These are phyloP conservation scores for Geosmithia putterillii DNA, from an alignment of 2,329 filamentous ascomycete species.

Conservation along the genomic window DNA sequence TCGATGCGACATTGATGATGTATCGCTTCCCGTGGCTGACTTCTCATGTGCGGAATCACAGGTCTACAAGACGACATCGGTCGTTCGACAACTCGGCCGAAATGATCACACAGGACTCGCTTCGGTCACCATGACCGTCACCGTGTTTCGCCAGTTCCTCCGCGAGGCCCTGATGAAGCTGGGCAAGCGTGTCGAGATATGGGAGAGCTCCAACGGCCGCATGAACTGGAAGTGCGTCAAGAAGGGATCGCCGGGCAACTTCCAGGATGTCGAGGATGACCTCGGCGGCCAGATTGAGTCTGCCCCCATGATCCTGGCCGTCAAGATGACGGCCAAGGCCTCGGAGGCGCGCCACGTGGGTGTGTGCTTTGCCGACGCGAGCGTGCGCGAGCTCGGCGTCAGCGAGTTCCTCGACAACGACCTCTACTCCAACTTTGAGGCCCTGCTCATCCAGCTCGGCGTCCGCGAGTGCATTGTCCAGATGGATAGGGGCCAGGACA, in stretches of 20 bases:
- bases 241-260: conserved; percentile 86
- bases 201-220: conserved; percentile 60
- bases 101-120: conserved; percentile 74
- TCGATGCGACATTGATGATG: too few relatives aligned
- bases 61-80: conserved; percentile 97
- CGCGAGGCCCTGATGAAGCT: conserved; percentile 87
- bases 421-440: conserved; percentile 95
- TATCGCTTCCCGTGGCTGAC: background rate
- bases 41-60: conserved; percentile 15
- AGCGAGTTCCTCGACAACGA: conserved; percentile 99
- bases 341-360: conserved; percentile 77
- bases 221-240: conserved; percentile 91
- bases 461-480: conserved; percentile 90
- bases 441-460: conserved; percentile 87
- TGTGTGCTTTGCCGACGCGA: conserved; percentile 96
- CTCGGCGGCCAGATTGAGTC: conserved; percentile 76
- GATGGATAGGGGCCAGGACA: conserved; percentile 61
- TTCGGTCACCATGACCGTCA: conserved; percentile 90
- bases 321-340: conserved; percentile 85
- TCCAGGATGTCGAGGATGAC: conserved; percentile 95
- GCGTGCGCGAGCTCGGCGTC: conserved; percentile 86
- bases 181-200: conserved; percentile 85
- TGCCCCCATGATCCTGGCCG: conserved; percentile 86
- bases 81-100: conserved; percentile 78
- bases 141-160: conserved; percentile 90